Evolutionary conservation across 257 asterid genomes (phyloP).

Genomic region (Lycium ferocissimum): DNA sequence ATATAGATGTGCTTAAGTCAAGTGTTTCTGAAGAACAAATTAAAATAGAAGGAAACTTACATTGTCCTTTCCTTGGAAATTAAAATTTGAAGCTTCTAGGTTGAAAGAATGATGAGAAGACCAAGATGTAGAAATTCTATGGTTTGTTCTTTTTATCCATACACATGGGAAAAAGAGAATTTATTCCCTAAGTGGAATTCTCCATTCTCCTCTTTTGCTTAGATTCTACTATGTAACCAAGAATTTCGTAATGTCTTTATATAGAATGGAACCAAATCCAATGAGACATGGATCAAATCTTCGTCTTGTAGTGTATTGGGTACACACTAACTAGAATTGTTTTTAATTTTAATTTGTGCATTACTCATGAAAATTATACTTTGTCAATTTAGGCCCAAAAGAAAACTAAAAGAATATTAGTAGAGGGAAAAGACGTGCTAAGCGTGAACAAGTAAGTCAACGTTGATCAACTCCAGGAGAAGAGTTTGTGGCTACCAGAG

Average conservation of each 20-base stretch:
- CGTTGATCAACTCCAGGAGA: not conserved
- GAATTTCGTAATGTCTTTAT: not conserved
- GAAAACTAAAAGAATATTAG: not conserved
- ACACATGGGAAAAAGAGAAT: conserved; percentile 18
- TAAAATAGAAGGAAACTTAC: conserved; percentile 17
- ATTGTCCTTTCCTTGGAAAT: not conserved
- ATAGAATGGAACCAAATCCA: not conserved
- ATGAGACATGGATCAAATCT: not conserved
- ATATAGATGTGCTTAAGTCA: not conserved
- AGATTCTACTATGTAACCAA: not conserved
- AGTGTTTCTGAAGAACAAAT: not conserved
- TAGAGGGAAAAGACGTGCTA: conserved; percentile 3
- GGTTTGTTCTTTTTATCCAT: conserved; percentile 16
- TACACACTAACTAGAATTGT: not conserved
- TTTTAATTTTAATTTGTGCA: not conserved
- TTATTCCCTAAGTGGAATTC: not conserved
- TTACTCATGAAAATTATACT: not conserved
- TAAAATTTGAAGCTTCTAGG: not conserved
- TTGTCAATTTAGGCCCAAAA: not conserved
- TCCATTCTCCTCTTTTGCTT: conserved; percentile 21
- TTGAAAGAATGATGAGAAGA: conserved; percentile 7
- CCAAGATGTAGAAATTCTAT: not conserved
- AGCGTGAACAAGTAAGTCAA: conserved; percentile 22
- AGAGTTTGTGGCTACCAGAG: not conserved
- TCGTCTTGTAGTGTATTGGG: not conserved